phyloP scores from a whole-genome alignment of 768 basidiomycete species.

The Daedaleopsis nitida region DNA sequence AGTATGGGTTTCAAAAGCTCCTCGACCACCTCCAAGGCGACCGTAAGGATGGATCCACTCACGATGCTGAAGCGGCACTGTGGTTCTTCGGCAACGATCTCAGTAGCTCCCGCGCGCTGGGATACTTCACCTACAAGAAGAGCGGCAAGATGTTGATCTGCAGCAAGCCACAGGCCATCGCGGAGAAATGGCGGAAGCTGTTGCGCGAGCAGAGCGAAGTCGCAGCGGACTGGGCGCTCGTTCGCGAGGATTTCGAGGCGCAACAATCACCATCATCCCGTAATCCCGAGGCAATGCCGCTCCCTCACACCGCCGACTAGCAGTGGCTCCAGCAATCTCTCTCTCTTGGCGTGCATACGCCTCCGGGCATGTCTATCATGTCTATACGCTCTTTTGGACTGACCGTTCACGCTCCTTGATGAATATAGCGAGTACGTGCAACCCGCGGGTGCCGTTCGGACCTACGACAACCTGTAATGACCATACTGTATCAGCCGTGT shows the following conservation, averaged over 20 bases:
- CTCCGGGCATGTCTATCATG: too few relatives aligned
- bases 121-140: constrained; percentile 16
- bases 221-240: background rate
- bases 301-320: too few relatives aligned
- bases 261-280: background rate
- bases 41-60: background rate
- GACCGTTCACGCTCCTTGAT: too few relatives aligned
- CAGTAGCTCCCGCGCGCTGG: background rate
- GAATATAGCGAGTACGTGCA: too few relatives aligned
- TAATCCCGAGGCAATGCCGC: too few relatives aligned
- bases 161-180: constrained; percentile 15
- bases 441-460: too few relatives aligned
- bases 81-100: constrained; percentile 17
- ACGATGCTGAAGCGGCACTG: constrained; percentile 13
- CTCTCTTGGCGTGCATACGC: too few relatives aligned
- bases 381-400: too few relatives aligned
- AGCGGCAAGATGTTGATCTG: constrained; percentile 1
- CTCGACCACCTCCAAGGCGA: constrained; percentile 1
- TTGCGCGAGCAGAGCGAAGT: constrained; percentile 1
- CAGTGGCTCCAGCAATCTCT: too few relatives aligned
- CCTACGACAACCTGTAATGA: background rate
- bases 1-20: constrained; percentile 11
- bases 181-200: constrained; percentile 14
- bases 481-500: background rate
- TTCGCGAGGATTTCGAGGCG: background rate